A percentile compares a stretch with the other conserved stretches of the same genome.
Conservation (phyloP, 2,329 filamentous ascomycete species). For the Botrytis squamosa region DNA sequence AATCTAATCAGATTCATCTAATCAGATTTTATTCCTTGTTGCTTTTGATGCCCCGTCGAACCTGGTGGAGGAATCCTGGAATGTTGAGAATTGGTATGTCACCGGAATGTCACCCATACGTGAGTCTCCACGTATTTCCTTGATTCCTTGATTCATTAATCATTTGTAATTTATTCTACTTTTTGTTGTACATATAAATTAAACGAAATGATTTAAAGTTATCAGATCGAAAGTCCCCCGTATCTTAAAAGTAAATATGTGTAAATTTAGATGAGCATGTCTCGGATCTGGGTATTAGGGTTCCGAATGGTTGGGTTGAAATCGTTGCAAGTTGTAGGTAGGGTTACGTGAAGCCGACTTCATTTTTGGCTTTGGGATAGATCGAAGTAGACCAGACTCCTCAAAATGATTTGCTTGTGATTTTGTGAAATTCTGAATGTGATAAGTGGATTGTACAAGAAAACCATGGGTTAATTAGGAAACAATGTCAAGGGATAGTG, state of each 20-base stretch:
- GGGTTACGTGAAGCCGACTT: background rate
- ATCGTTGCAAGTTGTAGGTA: background rate
- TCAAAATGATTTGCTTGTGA: background rate
- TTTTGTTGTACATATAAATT: background rate
- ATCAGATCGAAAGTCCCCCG: slow-evolving; percentile 4
- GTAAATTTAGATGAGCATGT: background rate
- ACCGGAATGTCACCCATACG: background rate
- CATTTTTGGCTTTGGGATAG: background rate
- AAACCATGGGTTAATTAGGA: background rate
- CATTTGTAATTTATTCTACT: background rate
- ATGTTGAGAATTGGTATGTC: background rate
- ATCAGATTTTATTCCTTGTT: slow-evolving; percentile 6
- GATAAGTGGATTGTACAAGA: background rate
- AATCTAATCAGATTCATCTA: slow-evolving; percentile 13
- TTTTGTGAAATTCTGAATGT: background rate
- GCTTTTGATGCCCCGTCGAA: background rate
- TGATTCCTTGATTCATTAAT: background rate
- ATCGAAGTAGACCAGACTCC: background rate
- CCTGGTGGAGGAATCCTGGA: background rate
- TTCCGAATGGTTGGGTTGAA: background rate
- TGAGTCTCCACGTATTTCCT: background rate
- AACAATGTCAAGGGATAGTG: background rate
- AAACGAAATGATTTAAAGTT: background rate
- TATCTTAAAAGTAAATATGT: background rate
- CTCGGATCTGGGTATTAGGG: background rate